Evolutionary conservation across 768 basidiomycete species (phyloP), one percentile per base, ranked within the genome.

Genomic region (Trametes elegans): DNA sequence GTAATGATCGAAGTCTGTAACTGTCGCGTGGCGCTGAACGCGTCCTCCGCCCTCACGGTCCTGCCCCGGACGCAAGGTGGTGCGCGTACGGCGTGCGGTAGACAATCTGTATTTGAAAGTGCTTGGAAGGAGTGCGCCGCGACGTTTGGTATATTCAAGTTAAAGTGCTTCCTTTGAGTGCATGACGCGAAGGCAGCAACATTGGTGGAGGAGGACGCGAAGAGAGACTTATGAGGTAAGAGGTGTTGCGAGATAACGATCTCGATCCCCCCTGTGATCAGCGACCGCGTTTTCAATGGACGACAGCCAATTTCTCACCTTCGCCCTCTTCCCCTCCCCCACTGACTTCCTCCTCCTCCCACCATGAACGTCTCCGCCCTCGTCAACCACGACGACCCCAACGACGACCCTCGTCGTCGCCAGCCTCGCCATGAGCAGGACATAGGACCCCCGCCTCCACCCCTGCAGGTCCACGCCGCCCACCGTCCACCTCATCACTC

Each of bases 301-400:
- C 46, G 49, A 38, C 55, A 49, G 57, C 49, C 59, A 52, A 62
- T 62, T 61, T 65, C 64, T 63, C 64, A 63, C 57, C 52, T 49
- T 53, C 61, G 59, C 60, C 45, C 61, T 62, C 47, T 61, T 61
- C 53, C 58, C 59, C 57, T 51, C 56, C 53, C 61, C 62, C 48
- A 52, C n/a, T n/a, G n/a, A n/a, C 51, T 41, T 52, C 57, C 51
- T 38, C 51, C 9, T 31, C 49, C 51, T 29, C 53, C 64, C 64
- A 57, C 66, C 65, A 88, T 88, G 86, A 85, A 88, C 70, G 83
- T 88, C 61, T 81, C 82, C 21, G 81, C 76, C 65, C 78, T 88
- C 53, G 73, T 88, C 23, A 84, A 26, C 51, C 32, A 87, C 61
- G 84, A 85, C 68, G 81, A 85, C 0, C 86, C 86, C 44, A 85